phyloP scores from a whole-genome alignment of 345 rosid species.

The Salix caprea region DNA sequence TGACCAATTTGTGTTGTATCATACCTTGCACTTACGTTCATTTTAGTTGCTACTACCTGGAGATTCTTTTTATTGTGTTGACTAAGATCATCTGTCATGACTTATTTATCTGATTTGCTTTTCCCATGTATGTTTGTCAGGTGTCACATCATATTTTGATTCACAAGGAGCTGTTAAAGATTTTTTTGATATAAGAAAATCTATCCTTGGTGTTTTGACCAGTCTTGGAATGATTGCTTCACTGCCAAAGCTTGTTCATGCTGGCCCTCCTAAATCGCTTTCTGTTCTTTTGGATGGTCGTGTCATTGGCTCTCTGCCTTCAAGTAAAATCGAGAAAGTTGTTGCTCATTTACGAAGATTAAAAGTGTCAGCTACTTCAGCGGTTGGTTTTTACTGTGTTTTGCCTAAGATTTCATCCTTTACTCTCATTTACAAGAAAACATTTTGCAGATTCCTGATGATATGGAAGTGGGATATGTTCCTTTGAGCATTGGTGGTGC shows the following conservation, averaged over 20 bases:
- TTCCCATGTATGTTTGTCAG: slow-evolving; percentile 36
- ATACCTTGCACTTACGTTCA: too few species aligned
- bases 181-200: slow-evolving; percentile 56
- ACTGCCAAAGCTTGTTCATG: slow-evolving; percentile 69
- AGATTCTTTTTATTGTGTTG: too few species aligned
- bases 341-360: slow-evolving; percentile 74
- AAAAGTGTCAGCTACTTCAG: slow-evolving; percentile 71
- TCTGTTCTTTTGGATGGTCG: slow-evolving; percentile 89
- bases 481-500: slow-evolving; percentile 90
- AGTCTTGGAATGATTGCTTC: slow-evolving; percentile 78
- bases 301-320: slow-evolving; percentile 62
- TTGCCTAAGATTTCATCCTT: neutral
- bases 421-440: slow-evolving; percentile 10
- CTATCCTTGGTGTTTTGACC: slow-evolving; percentile 63
- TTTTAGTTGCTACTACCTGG: too few species aligned
- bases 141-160: slow-evolving; percentile 77
- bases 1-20: too few species aligned
- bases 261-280: slow-evolving; percentile 81
- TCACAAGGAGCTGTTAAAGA: slow-evolving; percentile 66
- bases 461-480: slow-evolving; percentile 92
- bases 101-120: neutral
- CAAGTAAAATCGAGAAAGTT: slow-evolving; percentile 53
- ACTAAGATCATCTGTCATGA: too few species aligned
- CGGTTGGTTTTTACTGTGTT: slow-evolving; percentile 39
- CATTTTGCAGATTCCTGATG: slow-evolving; percentile 71